A percentile compares a stretch with the other conserved stretches of the same genome.
These are phyloP conservation scores for Nicotiana otophora DNA, from an alignment of 257 asterid genomes.

Conservation along the genomic window DNA sequence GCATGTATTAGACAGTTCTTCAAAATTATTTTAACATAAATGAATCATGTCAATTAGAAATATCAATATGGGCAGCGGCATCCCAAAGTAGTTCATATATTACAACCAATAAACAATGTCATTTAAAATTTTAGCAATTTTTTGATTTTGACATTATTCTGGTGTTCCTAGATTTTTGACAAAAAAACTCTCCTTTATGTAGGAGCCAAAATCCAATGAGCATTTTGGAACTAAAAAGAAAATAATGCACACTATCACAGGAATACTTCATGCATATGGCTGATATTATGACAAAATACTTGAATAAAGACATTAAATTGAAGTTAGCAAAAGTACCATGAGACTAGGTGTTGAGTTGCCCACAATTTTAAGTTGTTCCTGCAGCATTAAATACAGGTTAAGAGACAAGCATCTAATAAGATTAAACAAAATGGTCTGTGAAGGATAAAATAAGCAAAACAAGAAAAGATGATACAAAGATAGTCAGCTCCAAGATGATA, in stretches of 20 bases:
- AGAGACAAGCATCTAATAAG: neutral
- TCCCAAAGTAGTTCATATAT: neutral
- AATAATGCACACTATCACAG: neutral
- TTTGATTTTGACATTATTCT: neutral
- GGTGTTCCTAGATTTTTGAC: neutral
- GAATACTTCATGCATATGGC: neutral
- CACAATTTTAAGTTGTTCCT: slow-evolving; percentile 11
- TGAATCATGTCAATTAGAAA: neutral
- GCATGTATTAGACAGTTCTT: neutral
- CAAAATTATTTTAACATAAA: neutral
- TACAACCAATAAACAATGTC: neutral
- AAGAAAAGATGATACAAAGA: neutral
- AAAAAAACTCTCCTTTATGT: neutral
- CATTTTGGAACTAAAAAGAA: neutral
- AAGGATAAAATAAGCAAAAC: neutral
- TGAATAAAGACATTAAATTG: neutral
- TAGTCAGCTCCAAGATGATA: neutral
- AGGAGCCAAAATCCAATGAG: neutral
- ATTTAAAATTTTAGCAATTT: neutral
- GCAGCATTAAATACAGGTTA: neutral
- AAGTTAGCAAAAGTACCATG: neutral
- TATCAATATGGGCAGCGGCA: neutral
- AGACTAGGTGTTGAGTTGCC: slow-evolving; percentile 4
- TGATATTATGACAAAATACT: neutral
- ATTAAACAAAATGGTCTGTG: neutral